Percentiles rank a stretch among this genome's conserved stretches.
These are phyloP conservation scores for Paramarasmius palmivorus DNA, from an alignment of 1,284 basidiomycete genomes.

Conservation along the genomic window DNA sequence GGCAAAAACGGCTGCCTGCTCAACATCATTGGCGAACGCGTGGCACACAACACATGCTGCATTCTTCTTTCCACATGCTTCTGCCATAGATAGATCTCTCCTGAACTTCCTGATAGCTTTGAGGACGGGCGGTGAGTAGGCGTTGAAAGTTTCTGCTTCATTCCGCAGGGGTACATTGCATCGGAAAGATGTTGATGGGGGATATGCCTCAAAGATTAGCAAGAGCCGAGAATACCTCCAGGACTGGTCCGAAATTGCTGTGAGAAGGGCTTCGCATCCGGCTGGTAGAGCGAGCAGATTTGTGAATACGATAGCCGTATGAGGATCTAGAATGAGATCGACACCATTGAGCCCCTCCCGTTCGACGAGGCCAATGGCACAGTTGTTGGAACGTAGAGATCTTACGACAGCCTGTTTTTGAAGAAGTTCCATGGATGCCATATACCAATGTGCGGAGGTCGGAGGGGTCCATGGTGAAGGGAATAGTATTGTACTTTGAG, in stretches of 20 bases:
- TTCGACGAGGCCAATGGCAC: conserved; percentile 58
- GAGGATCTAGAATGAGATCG: conserved; percentile 60
- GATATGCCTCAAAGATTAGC: conserved; percentile 67
- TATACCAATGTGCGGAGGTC: conserved; percentile 54
- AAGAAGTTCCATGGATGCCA: conserved; percentile 66
- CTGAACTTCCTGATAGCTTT: conserved; percentile 66
- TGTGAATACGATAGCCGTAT: conserved; percentile 55
- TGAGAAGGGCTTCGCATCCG: conserved; percentile 40
- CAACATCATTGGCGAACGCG: conserved; percentile 61
- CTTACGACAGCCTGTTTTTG: conserved; percentile 63
- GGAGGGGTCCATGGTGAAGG: conserved; percentile 35
- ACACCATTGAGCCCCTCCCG: conserved; percentile 53
- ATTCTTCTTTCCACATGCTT: conserved; percentile 52
- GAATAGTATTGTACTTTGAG: conserved; percentile 48
- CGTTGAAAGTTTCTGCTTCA: conserved; percentile 28
- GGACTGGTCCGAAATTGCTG: conserved; percentile 45
- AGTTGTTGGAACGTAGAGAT: conserved; percentile 42
- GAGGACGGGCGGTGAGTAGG: conserved; percentile 63
- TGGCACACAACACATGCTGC: conserved; percentile 41
- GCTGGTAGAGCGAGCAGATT: conserved; percentile 60
- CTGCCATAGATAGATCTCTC: conserved; percentile 58
- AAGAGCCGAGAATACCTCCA: conserved; percentile 59
- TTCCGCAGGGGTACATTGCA: conserved; percentile 1
- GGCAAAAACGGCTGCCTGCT: conserved; percentile 53
- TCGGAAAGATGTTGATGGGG: conserved; percentile 37